Percentiles rank a stretch among this genome's conserved stretches.
Evolutionary conservation across 1,284 basidiomycete genomes (phyloP).

Genomic region (Sphaerobolus stellatus): DNA sequence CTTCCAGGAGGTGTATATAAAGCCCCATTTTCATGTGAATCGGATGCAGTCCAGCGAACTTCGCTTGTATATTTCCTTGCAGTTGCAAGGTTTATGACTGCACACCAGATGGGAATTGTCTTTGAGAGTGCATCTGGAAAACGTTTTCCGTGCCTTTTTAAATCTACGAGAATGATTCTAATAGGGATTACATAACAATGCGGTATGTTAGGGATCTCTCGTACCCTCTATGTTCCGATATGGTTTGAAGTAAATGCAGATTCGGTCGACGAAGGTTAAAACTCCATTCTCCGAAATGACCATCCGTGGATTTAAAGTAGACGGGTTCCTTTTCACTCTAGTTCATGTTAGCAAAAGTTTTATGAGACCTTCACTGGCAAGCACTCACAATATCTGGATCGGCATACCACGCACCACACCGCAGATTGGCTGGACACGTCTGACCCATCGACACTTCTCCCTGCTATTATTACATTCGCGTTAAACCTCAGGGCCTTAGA

Average conservation of each 20-base stretch:
- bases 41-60: slow-evolving; percentile 6
- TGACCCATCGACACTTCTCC: no score
- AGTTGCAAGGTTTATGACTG: slow-evolving; percentile 83
- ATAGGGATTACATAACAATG: not conserved
- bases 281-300: slow-evolving; percentile 84
- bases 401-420: slow-evolving; percentile 95
- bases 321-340: slow-evolving; percentile 49
- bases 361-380: not conserved
- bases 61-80: slow-evolving; percentile 35
- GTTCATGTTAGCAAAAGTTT: slow-evolving; percentile 10
- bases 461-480: no score
- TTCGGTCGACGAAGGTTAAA: slow-evolving; percentile 89
- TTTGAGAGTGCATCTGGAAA: slow-evolving; percentile 95
- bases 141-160: slow-evolving; percentile 89
- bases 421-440: slow-evolving; percentile 89
- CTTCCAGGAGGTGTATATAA: slow-evolving; percentile 66
- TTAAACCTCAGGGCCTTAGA: no score
- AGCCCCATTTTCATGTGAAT: slow-evolving; percentile 48
- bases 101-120: slow-evolving; percentile 95
- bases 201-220: slow-evolving; percentile 17
- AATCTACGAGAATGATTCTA: slow-evolving; percentile 88
- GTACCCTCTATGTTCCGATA: slow-evolving; percentile 60
- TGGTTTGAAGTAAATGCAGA: slow-evolving; percentile 70
- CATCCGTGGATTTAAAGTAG: slow-evolving; percentile 98
- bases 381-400: slow-evolving; percentile 62